phyloP scores from a whole-genome alignment of 1,139 yeast genomes.

The Magnusiomyces ingens region DNA sequence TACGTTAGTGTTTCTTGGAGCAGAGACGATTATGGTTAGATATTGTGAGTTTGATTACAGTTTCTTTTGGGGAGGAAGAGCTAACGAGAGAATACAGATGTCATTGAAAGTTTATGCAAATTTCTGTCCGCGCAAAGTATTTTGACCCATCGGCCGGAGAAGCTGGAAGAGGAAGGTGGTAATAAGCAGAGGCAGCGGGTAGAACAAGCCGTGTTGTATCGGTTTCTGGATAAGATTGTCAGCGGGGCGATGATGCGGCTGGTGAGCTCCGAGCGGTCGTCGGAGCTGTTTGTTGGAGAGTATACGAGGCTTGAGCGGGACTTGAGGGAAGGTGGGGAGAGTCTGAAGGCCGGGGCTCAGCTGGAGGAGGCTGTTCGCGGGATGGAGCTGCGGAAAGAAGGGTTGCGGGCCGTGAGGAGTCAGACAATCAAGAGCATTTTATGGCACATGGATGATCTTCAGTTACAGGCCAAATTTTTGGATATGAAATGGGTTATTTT shows the following conservation, averaged over 20 bases:
- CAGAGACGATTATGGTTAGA: too few relatives aligned
- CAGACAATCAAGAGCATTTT: not conserved
- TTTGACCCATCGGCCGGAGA: not conserved
- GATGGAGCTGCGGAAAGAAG: not conserved
- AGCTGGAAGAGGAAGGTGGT: not conserved
- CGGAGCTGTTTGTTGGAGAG: not conserved
- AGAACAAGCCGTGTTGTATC: not conserved
- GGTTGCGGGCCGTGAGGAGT: not conserved
- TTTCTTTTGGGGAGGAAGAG: too few relatives aligned
- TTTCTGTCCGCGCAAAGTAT: not conserved
- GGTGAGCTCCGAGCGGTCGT: not conserved
- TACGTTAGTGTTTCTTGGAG: too few relatives aligned
- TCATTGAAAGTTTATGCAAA: not conserved
- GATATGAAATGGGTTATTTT: slow-evolving; percentile 3
- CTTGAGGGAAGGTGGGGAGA: not conserved
- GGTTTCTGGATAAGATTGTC: not conserved
- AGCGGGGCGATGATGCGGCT: not conserved
- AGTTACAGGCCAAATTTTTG: not conserved
- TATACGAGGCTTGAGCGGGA: not conserved
- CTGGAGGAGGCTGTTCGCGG: not conserved
- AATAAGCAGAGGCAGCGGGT: not conserved
- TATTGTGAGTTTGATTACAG: too few relatives aligned
- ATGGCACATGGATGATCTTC: not conserved
- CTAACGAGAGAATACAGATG: not conserved
- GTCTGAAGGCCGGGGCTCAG: too few relatives aligned